Percentiles rank a stretch among this genome's conserved stretches.
These are phyloP conservation scores for Parachlorella kessleri DNA, from an alignment of 139 green algal species.

Conservation along the genomic window DNA sequence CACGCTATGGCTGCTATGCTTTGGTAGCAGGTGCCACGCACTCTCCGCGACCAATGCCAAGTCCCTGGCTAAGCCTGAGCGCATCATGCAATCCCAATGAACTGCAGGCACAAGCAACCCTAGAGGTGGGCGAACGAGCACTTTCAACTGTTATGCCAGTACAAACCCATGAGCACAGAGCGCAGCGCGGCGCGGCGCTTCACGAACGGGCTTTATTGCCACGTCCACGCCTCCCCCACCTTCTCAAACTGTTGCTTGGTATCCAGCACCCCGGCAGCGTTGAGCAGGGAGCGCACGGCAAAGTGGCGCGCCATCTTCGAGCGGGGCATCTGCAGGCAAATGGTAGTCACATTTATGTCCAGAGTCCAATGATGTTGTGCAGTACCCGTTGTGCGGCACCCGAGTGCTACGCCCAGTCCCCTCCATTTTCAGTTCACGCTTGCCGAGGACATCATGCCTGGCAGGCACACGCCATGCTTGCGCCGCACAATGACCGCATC, in stretches of 20 bases:
- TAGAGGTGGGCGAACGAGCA: no score
- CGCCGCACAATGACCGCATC: not conserved
- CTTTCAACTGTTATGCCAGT: no score
- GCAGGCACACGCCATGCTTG: not conserved
- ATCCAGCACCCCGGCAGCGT: slow-evolving; percentile 40
- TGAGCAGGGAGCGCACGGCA: slow-evolving; percentile 41
- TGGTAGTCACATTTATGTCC: not conserved
- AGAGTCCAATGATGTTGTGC: not conserved
- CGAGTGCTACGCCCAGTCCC: not conserved
- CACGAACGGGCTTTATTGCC: no score
- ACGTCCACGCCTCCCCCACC: not conserved
- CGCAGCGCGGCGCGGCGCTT: no score
- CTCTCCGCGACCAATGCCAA: no score
- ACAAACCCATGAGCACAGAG: no score
- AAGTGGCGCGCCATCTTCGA: slow-evolving; percentile 26
- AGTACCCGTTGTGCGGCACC: not conserved
- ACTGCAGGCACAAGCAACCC: no score
- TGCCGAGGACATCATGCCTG: not conserved
- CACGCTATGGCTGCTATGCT: no score
- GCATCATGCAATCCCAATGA: no score
- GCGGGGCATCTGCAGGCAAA: not conserved
- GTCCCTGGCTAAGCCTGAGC: no score
- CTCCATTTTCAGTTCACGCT: not conserved
- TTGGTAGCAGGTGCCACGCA: no score
- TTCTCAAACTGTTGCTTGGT: slow-evolving; percentile 24